These are phyloP conservation scores for Helicostylum pulchrum DNA, from an alignment of 192 early-diverging fungal species.

Conservation along the genomic window DNA sequence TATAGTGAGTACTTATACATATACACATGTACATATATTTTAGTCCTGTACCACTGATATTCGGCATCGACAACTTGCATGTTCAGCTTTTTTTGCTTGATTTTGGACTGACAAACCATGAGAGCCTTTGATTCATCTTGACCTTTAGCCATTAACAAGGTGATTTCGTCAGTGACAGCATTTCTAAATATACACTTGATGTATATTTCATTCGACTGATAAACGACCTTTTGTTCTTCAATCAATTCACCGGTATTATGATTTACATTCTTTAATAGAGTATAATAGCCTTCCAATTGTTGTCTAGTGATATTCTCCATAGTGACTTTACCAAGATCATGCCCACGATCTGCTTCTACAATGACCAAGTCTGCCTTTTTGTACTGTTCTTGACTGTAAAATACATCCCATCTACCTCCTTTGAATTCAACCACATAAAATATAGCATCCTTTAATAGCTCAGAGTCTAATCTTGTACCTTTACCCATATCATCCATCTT, in stretches of 20 bases:
- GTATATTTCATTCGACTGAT: conserved; percentile 67
- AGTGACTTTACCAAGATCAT: conserved; percentile 81
- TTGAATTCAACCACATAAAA: conserved; percentile 88
- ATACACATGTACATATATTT: not conserved
- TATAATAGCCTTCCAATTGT: conserved; percentile 44
- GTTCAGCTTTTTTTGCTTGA: conserved; percentile 82
- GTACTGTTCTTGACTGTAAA: conserved; percentile 45
- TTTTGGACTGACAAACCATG: conserved; percentile 82
- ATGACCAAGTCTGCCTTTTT: conserved; percentile 71
- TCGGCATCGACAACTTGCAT: conserved; percentile 98
- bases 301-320: conserved; percentile 57
- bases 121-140: conserved; percentile 91
- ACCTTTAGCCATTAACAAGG: conserved; percentile 71
- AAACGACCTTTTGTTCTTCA: not conserved
- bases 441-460: conserved; percentile 22
- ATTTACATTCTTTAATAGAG: conserved; percentile 37
- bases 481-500: conserved; percentile 42
- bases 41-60: conserved; percentile 83
- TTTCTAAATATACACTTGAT: conserved; percentile 86
- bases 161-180: conserved; percentile 76
- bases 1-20: conserved; percentile 1
- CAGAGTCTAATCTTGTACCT: conserved; percentile 40
- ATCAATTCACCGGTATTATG: conserved; percentile 17
- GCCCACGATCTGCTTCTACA: conserved; percentile 90
- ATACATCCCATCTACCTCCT: conserved; percentile 80